Percentiles rank a stretch among this genome's conserved stretches.
Evolutionary conservation across 1,139 yeast species (phyloP).

Genomic region (Arxiozyma telluris): DNA sequence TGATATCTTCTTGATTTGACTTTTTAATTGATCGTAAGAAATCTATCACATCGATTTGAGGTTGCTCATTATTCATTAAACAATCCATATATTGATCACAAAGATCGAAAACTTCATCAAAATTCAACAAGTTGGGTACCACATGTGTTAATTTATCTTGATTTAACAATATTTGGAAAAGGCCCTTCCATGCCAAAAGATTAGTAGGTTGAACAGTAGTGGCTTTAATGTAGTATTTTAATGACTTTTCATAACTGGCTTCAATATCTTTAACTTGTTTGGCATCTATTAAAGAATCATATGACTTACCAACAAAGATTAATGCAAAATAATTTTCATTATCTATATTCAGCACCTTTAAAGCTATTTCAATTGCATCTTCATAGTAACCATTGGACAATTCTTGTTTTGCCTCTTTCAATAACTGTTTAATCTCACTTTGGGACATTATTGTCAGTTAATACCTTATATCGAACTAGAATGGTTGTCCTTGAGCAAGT

Average conservation of each 20-base stretch:
- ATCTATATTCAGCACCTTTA: constrained; percentile 48
- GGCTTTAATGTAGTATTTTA: constrained; percentile 47
- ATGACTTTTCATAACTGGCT: constrained; percentile 33
- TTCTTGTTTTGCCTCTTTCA: constrained; percentile 55
- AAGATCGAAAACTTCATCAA: constrained; percentile 41
- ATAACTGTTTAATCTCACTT: constrained; percentile 33
- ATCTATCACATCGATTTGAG: constrained; percentile 40
- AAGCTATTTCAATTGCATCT: constrained; percentile 44
- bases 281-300: constrained; percentile 13
- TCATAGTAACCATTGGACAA: constrained; percentile 50
- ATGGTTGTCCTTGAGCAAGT: not conserved
- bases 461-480: not conserved
- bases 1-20: constrained; percentile 29
- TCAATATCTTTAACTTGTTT: constrained; percentile 3
- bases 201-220: constrained; percentile 46
- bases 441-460: not conserved
- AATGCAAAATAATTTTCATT: constrained; percentile 54
- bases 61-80: constrained; percentile 34
- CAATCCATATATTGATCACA: constrained; percentile 36
- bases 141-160: constrained; percentile 11
- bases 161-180: constrained; percentile 34
- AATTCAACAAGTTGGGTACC: constrained; percentile 29
- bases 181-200: constrained; percentile 75
- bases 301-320: constrained; percentile 40
- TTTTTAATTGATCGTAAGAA: constrained; percentile 41